Conservation (phyloP, 306 rosid species). For the Canavalia ensiformis region DNA sequence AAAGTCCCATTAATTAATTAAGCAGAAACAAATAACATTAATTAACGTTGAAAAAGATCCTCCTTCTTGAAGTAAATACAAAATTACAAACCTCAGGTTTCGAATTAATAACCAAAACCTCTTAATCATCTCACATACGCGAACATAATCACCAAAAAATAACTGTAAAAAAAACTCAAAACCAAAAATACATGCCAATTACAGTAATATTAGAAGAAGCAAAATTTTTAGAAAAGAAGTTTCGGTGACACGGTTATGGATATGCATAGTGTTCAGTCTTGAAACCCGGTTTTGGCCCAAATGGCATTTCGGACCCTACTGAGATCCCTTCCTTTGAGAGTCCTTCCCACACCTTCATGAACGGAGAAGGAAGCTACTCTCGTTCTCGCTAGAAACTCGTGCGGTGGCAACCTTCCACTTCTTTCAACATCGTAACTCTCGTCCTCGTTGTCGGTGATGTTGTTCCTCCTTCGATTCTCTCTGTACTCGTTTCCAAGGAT, state of each 20-base stretch:
- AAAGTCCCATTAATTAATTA: not conserved
- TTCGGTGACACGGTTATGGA: not conserved
- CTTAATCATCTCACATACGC: not conserved
- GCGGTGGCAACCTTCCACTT: conserved; percentile 70
- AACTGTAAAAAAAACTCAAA: not conserved
- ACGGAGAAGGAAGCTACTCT: conserved; percentile 85
- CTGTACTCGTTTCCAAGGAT: conserved; percentile 73
- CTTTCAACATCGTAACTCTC: conserved; percentile 38
- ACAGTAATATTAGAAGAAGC: not conserved
- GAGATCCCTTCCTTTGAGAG: conserved; percentile 85
- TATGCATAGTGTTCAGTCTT: conserved; percentile 51
- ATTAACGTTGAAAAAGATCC: not conserved
- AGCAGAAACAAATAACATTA: conserved; percentile 10
- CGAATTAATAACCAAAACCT: conserved; percentile 25
- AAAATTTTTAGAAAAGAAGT: not conserved
- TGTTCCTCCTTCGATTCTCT: conserved; percentile 47
- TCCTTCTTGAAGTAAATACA: not conserved
- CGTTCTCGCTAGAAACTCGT: conserved; percentile 82
- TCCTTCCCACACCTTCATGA: conserved; percentile 86
- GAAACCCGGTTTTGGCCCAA: conserved; percentile 86
- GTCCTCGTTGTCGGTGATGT: conserved; percentile 26
- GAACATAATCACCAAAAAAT: not conserved
- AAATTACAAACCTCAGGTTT: conserved; percentile 16
- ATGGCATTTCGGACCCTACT: conserved; percentile 81
- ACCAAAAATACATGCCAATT: not conserved